Base-by-base conservation (phyloP, 2,329 filamentous ascomycete species). In the Fusarium staphyleae region DNA sequence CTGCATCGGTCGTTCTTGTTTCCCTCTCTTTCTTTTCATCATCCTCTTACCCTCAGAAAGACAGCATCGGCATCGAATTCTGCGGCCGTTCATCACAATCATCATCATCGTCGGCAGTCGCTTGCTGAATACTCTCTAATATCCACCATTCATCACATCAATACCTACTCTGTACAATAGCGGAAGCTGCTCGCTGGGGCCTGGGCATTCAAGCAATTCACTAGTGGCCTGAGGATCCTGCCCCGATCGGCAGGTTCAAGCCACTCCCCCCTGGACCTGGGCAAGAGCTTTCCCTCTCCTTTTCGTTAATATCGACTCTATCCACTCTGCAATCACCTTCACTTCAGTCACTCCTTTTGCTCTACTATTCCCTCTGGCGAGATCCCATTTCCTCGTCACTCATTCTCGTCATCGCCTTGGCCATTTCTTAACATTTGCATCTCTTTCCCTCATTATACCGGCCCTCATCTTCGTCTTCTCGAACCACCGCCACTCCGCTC, bases 261-360 rank as follows among this genome's bases (percentile, higher is more conserved):
- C 67, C 63, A 69, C 66, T 58, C 58, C 67, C 66, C 68, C 54
- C 58, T 56, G 66, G 55, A 51, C 63, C 63, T 64, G 63, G 65
- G 46, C 59, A 62, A 67, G 61, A 66, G 63, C 66, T 67, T 67
- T 66, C 62, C 57, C 63, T 72, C 69, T 69, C 70, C 70, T 74
- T 75, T 74, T 67, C 62, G 62, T 69, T 72, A 69, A 71, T 72
- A 72, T 74, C 71, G 66, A 68, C 63, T 60, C 66, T 68, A 69
- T 72, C 71, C 71, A 73, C 70, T 71, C 62, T 68, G 66, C 66
- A 67, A 68, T 72, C 70, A 68, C 71, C 55, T 70, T 74, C 70
- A 73, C 70, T 70, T 69, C 67, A 74, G 73, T 75, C 73, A 71
- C 70, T 74, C 72, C 68, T 73, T 75, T 73, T 67, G 63, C 62